phyloP scores from a whole-genome alignment of 2,329 filamentous ascomycete genomes.

The Hymenoscyphus fructigenus region DNA sequence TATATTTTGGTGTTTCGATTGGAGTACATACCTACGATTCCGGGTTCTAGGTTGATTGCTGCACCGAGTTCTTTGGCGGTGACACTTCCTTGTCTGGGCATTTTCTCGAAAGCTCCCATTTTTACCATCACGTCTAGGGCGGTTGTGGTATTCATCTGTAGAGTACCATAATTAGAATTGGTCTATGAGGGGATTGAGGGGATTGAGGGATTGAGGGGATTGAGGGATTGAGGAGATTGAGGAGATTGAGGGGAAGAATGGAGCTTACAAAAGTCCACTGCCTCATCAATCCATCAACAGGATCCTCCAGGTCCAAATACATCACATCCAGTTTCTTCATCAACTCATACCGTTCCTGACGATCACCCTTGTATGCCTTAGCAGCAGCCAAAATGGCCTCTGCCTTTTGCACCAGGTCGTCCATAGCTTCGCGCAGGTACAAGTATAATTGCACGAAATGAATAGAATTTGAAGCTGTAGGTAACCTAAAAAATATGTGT shows the following conservation, averaged over 20 bases:
- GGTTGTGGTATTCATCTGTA: constrained; percentile 12
- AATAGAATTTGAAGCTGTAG: background rate
- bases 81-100: constrained; percentile 25
- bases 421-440: background rate
- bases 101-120: constrained; percentile 27
- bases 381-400: constrained; percentile 17
- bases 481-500: background rate
- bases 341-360: constrained; percentile 11
- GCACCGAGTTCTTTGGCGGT: constrained; percentile 24
- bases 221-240: background rate
- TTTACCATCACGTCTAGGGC: constrained; percentile 24
- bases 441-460: background rate
- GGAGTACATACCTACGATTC: constrained; percentile 22
- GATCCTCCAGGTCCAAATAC: constrained; percentile 17
- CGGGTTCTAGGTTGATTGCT: constrained; percentile 20
- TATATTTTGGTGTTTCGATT: background rate
- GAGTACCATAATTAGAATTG: background rate
- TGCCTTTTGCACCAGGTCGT: constrained; percentile 14
- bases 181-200: background rate
- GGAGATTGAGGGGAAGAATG: background rate
- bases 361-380: constrained; percentile 12
- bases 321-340: constrained; percentile 17
- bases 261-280: constrained; percentile 22
- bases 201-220: background rate
- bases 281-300: constrained; percentile 17